Conservation (phyloP, 1,139 yeast species). For the Pichia sp. region DNA sequence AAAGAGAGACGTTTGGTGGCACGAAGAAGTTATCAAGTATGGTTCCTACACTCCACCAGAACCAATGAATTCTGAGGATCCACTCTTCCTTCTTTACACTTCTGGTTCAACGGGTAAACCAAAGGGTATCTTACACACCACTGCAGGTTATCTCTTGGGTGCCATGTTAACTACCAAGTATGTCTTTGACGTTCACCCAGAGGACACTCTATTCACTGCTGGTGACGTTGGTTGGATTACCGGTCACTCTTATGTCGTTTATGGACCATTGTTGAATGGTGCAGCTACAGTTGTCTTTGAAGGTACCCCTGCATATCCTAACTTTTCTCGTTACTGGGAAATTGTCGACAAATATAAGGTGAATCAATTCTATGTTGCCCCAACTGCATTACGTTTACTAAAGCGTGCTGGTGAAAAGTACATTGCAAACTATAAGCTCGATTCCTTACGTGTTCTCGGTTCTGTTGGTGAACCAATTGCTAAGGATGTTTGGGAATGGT, state of each 20-base stretch:
- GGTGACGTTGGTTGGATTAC: slow-evolving; percentile 91
- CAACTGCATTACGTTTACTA: slow-evolving; percentile 77
- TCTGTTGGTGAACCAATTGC: slow-evolving; percentile 94
- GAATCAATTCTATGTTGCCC: slow-evolving; percentile 83
- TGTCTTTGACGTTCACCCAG: slow-evolving; percentile 68
- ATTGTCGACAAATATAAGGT: slow-evolving; percentile 72
- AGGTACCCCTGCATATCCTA: slow-evolving; percentile 83
- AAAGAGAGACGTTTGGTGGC: slow-evolving; percentile 76
- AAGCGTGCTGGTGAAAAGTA: slow-evolving; percentile 74
- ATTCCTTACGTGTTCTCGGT: slow-evolving; percentile 66
- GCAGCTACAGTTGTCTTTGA: slow-evolving; percentile 79
- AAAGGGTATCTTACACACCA: slow-evolving; percentile 64
- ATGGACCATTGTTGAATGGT: slow-evolving; percentile 73
- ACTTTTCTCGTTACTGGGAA: slow-evolving; percentile 76
- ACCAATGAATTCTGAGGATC: slow-evolving; percentile 54
- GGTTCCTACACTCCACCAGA: slow-evolving; percentile 59
- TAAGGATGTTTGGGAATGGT: slow-evolving; percentile 93
- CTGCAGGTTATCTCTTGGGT: slow-evolving; percentile 74
- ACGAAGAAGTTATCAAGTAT: slow-evolving; percentile 61
- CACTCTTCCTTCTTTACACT: slow-evolving; percentile 56
- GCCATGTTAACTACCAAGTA: slow-evolving; percentile 66
- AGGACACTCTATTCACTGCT: slow-evolving; percentile 71
- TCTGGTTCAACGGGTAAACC: slow-evolving; percentile 69
- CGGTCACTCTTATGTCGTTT: slow-evolving; percentile 77
- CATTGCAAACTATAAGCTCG: slow-evolving; percentile 57